Conservation (phyloP, 441 rosid genomes). For the Populus tomentosa region DNA sequence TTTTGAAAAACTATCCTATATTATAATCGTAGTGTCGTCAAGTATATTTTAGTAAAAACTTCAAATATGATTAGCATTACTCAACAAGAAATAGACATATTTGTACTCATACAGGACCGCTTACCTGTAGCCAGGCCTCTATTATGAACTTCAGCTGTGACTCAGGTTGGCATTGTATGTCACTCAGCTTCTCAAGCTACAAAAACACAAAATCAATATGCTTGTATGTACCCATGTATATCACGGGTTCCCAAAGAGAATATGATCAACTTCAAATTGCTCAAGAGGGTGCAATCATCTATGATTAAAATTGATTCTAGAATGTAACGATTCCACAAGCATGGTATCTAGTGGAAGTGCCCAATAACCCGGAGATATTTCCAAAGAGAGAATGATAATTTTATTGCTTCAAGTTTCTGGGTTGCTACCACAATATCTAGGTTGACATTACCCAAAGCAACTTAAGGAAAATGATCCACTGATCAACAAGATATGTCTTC, state of each 20-base stretch:
- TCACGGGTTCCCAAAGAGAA: neutral
- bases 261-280: neutral
- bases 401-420: no score
- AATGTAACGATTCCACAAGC: neutral
- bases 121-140: constrained; percentile 96
- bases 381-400: neutral
- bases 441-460: no score
- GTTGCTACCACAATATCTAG: no score
- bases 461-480: neutral
- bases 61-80: neutral
- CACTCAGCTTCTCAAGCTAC: constrained; percentile 86
- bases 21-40: neutral
- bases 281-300: neutral
- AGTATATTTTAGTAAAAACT: neutral
- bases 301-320: neutral
- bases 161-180: constrained; percentile 64
- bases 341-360: neutral
- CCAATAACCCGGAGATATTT: neutral
- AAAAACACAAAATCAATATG: constrained; percentile 3
- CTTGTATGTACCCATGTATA: neutral
- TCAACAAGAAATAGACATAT: neutral
- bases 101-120: neutral
- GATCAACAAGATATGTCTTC: neutral
- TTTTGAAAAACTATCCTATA: neutral
- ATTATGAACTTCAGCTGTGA: constrained; percentile 84